Base-by-base conservation (phyloP, 805 yeast genomes). In the Spathaspora sp. region DNA sequence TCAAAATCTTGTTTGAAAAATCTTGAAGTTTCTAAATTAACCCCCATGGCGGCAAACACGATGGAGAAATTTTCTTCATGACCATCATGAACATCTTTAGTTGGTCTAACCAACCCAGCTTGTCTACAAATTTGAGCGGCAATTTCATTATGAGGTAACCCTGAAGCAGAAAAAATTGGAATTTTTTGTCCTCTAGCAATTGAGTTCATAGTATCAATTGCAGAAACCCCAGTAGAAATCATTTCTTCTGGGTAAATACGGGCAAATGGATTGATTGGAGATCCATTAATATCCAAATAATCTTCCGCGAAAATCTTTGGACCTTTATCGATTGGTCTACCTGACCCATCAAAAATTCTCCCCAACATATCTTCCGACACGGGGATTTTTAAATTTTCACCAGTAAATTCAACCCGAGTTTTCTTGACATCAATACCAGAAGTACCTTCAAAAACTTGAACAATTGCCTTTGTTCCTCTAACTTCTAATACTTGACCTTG, bases 1-100 rank as follows among this genome's bases (percentile, higher is more conserved):
- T 96, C 98, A 76, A 94, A 94, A 77, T 94, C 99, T 76, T 94
- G 98, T 77, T 93, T 90, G 86, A 94, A 94, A 78, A 94, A 94
- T 72, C 99, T 83, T 28, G 98, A 90, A 32, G 99, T 94, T 76
- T 96, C 99, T 76, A 94, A 83, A 71, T 96, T 94, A 60, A 93
- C 99, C 83, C 99, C 99, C 99, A 96, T 94, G 53, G 99, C 99
- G 42, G 98, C 99, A 67, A 94, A 94, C 39, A 94, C 99, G 74
- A 94, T 96, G 49, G 97, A 89, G 88, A 94, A 94, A 75, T 94
- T 94, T 64, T 94, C 99, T 76, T 94, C 99, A 73, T 94, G 99
- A 66, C 99, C 99, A 73, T 94, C 99, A 70, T 94, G 98, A 53
- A 94, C 98, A 71, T 93, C 99, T 78, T 94, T 94, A 40, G 99